Percentiles rank a stretch among this genome's conserved stretches.
phyloP scores from a whole-genome alignment of 2,329 filamentous ascomycete genomes.

The Penicillium sp. region DNA sequence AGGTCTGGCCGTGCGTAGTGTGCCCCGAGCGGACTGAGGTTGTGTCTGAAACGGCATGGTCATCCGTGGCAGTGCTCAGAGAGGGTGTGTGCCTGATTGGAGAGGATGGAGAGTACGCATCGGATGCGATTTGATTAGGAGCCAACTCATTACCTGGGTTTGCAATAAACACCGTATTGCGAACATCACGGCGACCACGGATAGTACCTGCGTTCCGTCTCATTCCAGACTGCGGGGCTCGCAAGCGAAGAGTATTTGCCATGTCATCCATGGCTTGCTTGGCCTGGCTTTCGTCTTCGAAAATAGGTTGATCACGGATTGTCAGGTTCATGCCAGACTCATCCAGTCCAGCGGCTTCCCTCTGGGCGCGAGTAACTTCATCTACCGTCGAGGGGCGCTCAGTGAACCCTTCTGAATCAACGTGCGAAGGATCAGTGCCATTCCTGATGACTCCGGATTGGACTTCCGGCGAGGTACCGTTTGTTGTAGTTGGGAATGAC shows the following conservation, averaged over 20 bases:
- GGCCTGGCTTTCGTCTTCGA: slow-evolving; percentile 52
- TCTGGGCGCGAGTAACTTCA: slow-evolving; percentile 47
- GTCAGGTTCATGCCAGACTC: slow-evolving; percentile 49
- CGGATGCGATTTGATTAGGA: slow-evolving; percentile 25
- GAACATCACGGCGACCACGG: slow-evolving; percentile 83
- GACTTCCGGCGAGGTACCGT: slow-evolving; percentile 27
- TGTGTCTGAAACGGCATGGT: slow-evolving; percentile 76
- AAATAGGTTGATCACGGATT: slow-evolving; percentile 51
- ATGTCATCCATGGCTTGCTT: slow-evolving; percentile 50
- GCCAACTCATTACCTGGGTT: slow-evolving; percentile 39
- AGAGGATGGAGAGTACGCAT: slow-evolving; percentile 34
- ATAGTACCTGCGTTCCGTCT: slow-evolving; percentile 73
- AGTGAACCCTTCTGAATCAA: slow-evolving; percentile 44
- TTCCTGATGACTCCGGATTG: slow-evolving; percentile 21
- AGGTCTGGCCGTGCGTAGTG: slow-evolving; percentile 68
- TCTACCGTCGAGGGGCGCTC: slow-evolving; percentile 44
- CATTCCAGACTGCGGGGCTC: slow-evolving; percentile 54
- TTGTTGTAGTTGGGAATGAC: slow-evolving; percentile 21
- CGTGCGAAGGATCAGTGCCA: slow-evolving; percentile 26
- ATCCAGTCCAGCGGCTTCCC: slow-evolving; percentile 45
- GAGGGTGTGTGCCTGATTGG: slow-evolving; percentile 46
- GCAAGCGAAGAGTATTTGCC: slow-evolving; percentile 50
- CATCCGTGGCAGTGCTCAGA: slow-evolving; percentile 58
- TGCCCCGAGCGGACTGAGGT: slow-evolving; percentile 89
- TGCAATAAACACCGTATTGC: slow-evolving; percentile 85